These are phyloP conservation scores for Closterium sp. DNA, from an alignment of 139 green algal species.

Conservation along the genomic window DNA sequence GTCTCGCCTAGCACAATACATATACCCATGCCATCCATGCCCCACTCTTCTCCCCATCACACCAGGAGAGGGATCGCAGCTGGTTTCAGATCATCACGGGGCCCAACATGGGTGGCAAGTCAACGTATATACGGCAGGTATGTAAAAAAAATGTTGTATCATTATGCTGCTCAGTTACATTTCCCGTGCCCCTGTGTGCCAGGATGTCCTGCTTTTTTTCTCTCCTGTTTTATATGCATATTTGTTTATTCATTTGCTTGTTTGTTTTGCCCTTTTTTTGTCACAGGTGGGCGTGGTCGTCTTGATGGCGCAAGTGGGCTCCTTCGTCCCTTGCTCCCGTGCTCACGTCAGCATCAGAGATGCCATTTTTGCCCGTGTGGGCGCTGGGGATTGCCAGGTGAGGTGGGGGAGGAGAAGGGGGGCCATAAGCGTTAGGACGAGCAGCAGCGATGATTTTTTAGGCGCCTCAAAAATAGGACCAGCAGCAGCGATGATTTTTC, in stretches of 20 bases:
- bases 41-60: not conserved
- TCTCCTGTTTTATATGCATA: too few relatives aligned
- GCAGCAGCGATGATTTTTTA: too few relatives aligned
- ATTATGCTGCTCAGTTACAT: too few relatives aligned
- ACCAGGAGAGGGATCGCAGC: conserved; percentile 19
- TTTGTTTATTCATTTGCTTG: too few relatives aligned
- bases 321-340: conserved; percentile 83
- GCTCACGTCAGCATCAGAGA: conserved; percentile 85
- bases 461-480: too few relatives aligned
- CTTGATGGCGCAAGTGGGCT: conserved; percentile 67
- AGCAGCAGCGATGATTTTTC: not conserved
- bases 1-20: too few relatives aligned
- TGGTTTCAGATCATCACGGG: conserved; percentile 98
- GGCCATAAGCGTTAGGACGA: not conserved
- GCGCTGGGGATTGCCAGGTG: conserved; percentile 89
- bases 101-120: conserved; percentile 99
- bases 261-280: too few relatives aligned
- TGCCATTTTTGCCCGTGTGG: conserved; percentile 92
- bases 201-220: too few relatives aligned
- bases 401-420: not conserved
- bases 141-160: too few relatives aligned
- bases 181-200: too few relatives aligned
- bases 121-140: conserved; percentile 92
- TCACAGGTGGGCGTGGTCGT: conserved; percentile 71
- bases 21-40: too few relatives aligned